Evolutionary conservation across 2,329 filamentous ascomycete species (phyloP).

Genomic region (Neonectria coccinea): DNA sequence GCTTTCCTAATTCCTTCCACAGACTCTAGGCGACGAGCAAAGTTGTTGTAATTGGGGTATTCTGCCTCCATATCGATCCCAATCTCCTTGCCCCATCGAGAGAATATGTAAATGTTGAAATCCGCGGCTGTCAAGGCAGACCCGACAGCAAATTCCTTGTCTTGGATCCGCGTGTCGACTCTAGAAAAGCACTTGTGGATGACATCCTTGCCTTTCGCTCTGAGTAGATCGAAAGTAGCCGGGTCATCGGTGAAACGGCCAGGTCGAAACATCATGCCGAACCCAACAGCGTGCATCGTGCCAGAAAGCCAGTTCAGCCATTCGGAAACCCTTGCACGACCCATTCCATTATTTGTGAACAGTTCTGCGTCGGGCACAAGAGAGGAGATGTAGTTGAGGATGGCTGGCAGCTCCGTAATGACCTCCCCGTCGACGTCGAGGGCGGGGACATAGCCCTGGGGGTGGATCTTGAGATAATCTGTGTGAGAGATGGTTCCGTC

Average conservation of each 20-base stretch:
- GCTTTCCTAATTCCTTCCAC: constrained; percentile 25
- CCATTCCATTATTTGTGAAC: constrained; percentile 34
- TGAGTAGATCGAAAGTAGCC: constrained; percentile 1
- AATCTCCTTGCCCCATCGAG: constrained; percentile 30
- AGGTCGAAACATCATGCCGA: constrained; percentile 43
- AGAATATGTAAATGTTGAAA: constrained; percentile 40
- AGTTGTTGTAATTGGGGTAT: constrained; percentile 15
- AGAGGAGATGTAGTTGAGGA: constrained; percentile 49
- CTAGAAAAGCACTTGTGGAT: constrained; percentile 19
- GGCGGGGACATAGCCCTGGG: constrained; percentile 47
- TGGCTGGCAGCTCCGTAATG: constrained; percentile 50
- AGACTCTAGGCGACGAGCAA: constrained; percentile 12
- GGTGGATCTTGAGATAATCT: constrained; percentile 48
- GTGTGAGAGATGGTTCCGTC: constrained; percentile 49
- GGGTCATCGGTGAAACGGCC: constrained; percentile 43
- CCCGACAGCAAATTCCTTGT: constrained; percentile 19
- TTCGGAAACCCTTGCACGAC: constrained; percentile 44
- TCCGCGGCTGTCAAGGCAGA: constrained; percentile 31
- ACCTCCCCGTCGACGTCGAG: constrained; percentile 45
- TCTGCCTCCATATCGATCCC: constrained; percentile 26
- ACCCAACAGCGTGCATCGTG: constrained; percentile 47
- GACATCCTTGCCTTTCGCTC: not conserved
- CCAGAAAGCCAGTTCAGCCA: constrained; percentile 52
- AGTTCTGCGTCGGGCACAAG: constrained; percentile 37
- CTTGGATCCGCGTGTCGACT: constrained; percentile 15